These are phyloP conservation scores for Cystofilobasidium capitatum DNA, from an alignment of 768 basidiomycete genomes.

Conservation along the genomic window DNA sequence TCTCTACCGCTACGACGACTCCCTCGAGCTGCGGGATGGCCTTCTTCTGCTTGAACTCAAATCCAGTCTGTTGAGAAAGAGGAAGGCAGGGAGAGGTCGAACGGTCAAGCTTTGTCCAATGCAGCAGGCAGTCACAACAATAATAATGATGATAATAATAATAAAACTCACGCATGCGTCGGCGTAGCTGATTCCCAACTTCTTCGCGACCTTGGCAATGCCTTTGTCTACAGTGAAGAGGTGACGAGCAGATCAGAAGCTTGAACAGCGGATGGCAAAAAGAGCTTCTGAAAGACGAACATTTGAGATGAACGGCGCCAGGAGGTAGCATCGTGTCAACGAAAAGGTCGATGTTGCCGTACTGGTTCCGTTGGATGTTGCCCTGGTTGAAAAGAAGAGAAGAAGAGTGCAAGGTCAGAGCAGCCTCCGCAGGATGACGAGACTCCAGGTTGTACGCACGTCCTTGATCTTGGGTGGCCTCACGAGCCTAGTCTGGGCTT, in stretches of 20 bases:
- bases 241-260: background rate
- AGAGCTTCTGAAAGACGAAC: slow-evolving; percentile 50
- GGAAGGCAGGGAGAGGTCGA: background rate
- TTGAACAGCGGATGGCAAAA: background rate
- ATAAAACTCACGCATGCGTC: slow-evolving; percentile 76
- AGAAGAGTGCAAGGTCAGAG: background rate
- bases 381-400: slow-evolving; percentile 50
- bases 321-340: slow-evolving; percentile 85
- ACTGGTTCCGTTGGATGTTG: slow-evolving; percentile 84
- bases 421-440: background rate
- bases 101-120: background rate
- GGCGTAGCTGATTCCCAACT: slow-evolving; percentile 77
- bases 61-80: slow-evolving; percentile 59
- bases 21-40: slow-evolving; percentile 78
- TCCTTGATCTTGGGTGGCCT: slow-evolving; percentile 69
- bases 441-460: slow-evolving; percentile 52
- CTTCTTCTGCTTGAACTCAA: slow-evolving; percentile 88
- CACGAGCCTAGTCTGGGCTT: slow-evolving; percentile 74
- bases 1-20: slow-evolving; percentile 73
- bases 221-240: slow-evolving; percentile 56
- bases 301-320: slow-evolving; percentile 81
- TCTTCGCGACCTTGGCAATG: slow-evolving; percentile 74
- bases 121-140: background rate
- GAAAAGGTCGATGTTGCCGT: slow-evolving; percentile 94
- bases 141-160: background rate